A percentile compares a stretch with the other conserved stretches of the same genome.
Conservation (phyloP, 2,329 filamentous ascomycete species). For the Monascus ruber region DNA sequence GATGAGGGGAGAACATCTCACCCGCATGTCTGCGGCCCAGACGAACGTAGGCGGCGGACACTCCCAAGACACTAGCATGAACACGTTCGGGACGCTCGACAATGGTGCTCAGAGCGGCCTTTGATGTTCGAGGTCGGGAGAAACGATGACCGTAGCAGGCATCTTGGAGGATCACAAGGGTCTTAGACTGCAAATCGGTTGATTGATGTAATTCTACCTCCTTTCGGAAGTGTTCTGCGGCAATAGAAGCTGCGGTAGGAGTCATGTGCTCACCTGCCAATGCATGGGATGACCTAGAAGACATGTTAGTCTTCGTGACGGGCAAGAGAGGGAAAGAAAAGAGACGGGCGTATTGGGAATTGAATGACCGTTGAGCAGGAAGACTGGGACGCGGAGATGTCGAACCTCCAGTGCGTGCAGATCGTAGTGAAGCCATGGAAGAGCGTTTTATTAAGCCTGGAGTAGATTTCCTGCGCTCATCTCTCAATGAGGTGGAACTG, state of each 20-base stretch:
- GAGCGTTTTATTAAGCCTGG: slow-evolving; percentile 27
- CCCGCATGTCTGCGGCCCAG: slow-evolving; percentile 69
- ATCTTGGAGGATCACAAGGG: slow-evolving; percentile 80
- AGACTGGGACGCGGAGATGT: slow-evolving; percentile 19
- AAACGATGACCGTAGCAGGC: slow-evolving; percentile 90
- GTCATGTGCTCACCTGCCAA: slow-evolving; percentile 11
- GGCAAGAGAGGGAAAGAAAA: slow-evolving; percentile 15
- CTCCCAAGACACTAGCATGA: slow-evolving; percentile 68
- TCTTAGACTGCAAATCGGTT: slow-evolving; percentile 39
- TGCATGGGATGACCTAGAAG: slow-evolving; percentile 13
- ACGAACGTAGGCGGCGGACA: slow-evolving; percentile 82
- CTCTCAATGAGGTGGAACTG: slow-evolving; percentile 24
- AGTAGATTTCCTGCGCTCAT: slow-evolving; percentile 25
- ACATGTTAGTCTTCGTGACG: slow-evolving; percentile 14
- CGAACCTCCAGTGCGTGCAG: slow-evolving; percentile 15
- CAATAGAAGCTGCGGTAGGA: slow-evolving; percentile 46
- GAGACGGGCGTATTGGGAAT: slow-evolving; percentile 9
- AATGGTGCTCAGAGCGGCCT: slow-evolving; percentile 61
- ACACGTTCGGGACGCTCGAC: slow-evolving; percentile 90
- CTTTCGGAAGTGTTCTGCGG: slow-evolving; percentile 55
- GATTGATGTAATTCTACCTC: slow-evolving; percentile 56
- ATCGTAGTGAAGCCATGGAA: slow-evolving; percentile 28
- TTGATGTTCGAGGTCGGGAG: slow-evolving; percentile 67
- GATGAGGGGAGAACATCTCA: slow-evolving; percentile 56
- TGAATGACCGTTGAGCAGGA: slow-evolving; percentile 22